phyloP scores from a whole-genome alignment of 2,329 filamentous ascomycete genomes.

The Sarocladiaceae sp. region DNA sequence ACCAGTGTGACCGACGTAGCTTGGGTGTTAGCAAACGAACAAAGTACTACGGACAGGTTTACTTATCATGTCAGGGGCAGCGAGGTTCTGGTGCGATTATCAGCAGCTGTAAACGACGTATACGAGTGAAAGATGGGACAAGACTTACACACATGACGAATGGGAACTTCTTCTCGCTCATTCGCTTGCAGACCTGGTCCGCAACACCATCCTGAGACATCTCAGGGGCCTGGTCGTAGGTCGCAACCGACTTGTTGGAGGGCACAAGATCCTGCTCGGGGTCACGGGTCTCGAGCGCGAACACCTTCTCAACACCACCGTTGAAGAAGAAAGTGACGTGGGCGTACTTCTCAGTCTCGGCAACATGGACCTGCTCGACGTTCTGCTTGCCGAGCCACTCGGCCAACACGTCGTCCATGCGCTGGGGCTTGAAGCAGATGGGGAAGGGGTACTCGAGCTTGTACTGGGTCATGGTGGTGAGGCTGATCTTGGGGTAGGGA shows the following conservation, averaged over 20 bases:
- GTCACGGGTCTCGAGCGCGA: slow-evolving; percentile 84
- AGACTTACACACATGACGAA: slow-evolving; percentile 67
- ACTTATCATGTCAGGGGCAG: slow-evolving; percentile 80
- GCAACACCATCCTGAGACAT: slow-evolving; percentile 93
- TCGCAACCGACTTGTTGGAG: slow-evolving; percentile 83
- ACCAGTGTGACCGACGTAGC: slow-evolving; percentile 81
- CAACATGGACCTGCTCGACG: slow-evolving; percentile 89
- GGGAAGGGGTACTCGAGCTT: slow-evolving; percentile 92
- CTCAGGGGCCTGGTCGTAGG: slow-evolving; percentile 89
- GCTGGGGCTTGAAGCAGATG: slow-evolving; percentile 87
- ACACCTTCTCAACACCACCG: slow-evolving; percentile 94
- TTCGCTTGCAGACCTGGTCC: slow-evolving; percentile 81
- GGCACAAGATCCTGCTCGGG: slow-evolving; percentile 72
- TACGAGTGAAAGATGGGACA: background rate
- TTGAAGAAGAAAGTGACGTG: slow-evolving; percentile 99
- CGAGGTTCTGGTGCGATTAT: slow-evolving; percentile 90
- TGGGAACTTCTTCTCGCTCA: slow-evolving; percentile 79
- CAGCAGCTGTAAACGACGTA: slow-evolving; percentile 30
- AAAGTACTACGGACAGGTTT: background rate
- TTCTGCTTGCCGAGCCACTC: slow-evolving; percentile 91
- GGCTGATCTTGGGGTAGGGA: slow-evolving; percentile 79
- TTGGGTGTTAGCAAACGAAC: slow-evolving; percentile 1
- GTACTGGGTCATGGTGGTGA: slow-evolving; percentile 98
- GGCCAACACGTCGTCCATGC: slow-evolving; percentile 96
- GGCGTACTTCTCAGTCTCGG: slow-evolving; percentile 98